Conservation (phyloP, 2,329 filamentous ascomycete genomes). For the Allantophomopsis lycopodina region DNA sequence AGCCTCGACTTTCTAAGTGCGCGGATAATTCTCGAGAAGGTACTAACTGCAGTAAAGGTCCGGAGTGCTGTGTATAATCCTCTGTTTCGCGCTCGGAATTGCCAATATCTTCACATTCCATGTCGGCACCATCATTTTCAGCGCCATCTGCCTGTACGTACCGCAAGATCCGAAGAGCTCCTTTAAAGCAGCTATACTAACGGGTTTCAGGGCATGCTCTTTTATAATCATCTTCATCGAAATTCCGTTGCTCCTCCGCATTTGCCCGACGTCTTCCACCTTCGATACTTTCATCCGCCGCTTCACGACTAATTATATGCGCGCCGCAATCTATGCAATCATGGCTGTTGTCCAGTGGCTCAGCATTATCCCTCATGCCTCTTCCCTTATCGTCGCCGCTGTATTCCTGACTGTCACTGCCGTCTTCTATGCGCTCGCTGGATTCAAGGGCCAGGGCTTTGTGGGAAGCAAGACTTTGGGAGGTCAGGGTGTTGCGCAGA, state of each 20-base stretch:
- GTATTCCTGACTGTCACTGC: constrained; percentile 67
- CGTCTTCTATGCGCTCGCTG: constrained; percentile 69
- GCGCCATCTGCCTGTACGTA: constrained; percentile 38
- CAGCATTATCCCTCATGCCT: constrained; percentile 50
- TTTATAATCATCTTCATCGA: constrained; percentile 76
- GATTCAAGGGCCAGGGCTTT: constrained; percentile 71
- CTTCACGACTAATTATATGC: constrained; percentile 95
- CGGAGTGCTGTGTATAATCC: constrained; percentile 56
- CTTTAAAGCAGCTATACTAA: constrained; percentile 2
- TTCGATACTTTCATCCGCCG: constrained; percentile 86
- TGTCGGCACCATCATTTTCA: constrained; percentile 27
- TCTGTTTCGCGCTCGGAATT: constrained; percentile 57
- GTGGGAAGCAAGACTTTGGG: constrained; percentile 92
- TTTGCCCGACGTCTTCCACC: constrained; percentile 83
- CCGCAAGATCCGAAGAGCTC: neutral
- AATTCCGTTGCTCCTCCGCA: constrained; percentile 86
- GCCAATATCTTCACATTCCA: constrained; percentile 48
- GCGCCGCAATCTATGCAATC: constrained; percentile 69
- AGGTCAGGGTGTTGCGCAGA: constrained; percentile 86
- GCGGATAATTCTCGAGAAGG: no score
- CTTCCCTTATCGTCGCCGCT: constrained; percentile 74
- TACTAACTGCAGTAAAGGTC: constrained; percentile 31
- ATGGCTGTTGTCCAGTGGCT: constrained; percentile 81
- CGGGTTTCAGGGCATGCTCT: constrained; percentile 41
- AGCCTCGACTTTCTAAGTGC: no score